These are phyloP conservation scores for Penicillium bovifimosum DNA, from an alignment of 495 filamentous ascomycete genomes.

Conservation along the genomic window DNA sequence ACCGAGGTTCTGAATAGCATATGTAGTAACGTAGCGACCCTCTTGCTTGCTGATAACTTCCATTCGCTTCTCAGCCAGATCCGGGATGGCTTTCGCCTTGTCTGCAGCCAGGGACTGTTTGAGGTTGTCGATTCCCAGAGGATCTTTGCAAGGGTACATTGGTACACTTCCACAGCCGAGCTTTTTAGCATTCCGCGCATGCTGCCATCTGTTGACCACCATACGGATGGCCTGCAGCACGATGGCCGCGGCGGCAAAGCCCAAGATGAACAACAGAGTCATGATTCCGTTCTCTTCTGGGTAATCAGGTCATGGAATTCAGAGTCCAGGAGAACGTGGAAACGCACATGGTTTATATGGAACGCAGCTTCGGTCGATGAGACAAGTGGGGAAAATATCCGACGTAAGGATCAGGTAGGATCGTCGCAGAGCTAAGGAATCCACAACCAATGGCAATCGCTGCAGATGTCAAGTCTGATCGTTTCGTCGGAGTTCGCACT, in stretches of 20 bases:
- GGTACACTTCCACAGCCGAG: conserved; percentile 28
- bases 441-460: conserved; percentile 10
- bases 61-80: conserved; percentile 18
- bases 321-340: background rate
- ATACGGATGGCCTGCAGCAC: conserved; percentile 24
- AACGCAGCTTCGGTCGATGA: background rate
- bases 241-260: conserved; percentile 24
- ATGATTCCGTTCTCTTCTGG: conserved; percentile 1
- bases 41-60: conserved; percentile 20
- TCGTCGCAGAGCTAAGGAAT: background rate
- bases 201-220: conserved; percentile 21
- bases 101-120: conserved; percentile 26
- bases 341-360: background rate
- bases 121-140: conserved; percentile 26
- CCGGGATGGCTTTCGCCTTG: conserved; percentile 24
- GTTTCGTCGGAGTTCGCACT: conserved; percentile 6
- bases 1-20: conserved; percentile 23
- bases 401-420: background rate
- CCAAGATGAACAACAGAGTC: conserved; percentile 17
- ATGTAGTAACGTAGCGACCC: conserved; percentile 28
- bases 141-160: conserved; percentile 27
- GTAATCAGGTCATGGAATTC: background rate
- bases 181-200: conserved; percentile 24
- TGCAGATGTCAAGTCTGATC: conserved; percentile 13
- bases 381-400: background rate